Base-by-base conservation (phyloP, 306 rosid species). In the Adenanthera pavonina region DNA sequence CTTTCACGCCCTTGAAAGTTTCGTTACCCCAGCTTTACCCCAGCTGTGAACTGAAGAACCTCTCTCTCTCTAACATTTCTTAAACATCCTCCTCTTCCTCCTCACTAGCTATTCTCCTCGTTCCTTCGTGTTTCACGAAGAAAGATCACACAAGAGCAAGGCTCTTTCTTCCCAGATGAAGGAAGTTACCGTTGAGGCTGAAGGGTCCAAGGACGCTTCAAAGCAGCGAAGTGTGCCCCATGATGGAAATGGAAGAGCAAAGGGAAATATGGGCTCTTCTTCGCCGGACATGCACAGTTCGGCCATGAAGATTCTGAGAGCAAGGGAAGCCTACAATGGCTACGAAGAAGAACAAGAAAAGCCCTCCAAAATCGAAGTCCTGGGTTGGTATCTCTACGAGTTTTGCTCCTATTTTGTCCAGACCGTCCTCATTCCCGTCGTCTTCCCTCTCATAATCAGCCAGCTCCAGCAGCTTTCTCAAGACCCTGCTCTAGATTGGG, bases 361-460 rank as follows among this genome's bases (percentile, higher is more conserved):
- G 72, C 89, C 97, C 5, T n/a, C 81, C 0, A 81, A 48, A 12
- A 20, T 84, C 80, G 98, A 94, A 76, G 89, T 92, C 6, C 79
- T 85, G 84, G 92, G 92, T 7, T 94, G 98, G 98, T 87, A 83
- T 75, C 61, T 87, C 1, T 92, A 94, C 61, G 98, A 85, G 81
- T 86, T 94, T 3, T 94, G 97, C 82, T 87, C 97, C 3, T 87
- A 90, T 77, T 92, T 90, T 69, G 82, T 94, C 65, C 89, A 66
- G 49, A 81, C 91, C 0, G 88, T 92, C 75, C 85, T 94, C 40
- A 78, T 94, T n/a, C 98, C 97, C 1, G 66, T 94, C 0, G 86
- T 94, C 14, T 92, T 94, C 76, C 97, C 98, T 11, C 94, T 94
- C 82, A 87, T 94, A 8, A 83, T 94, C 44, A 78, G 90, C 79